A percentile compares a stretch with the other conserved stretches of the same genome.
These are phyloP conservation scores for Colletotrichum eleusines DNA, from an alignment of 2,329 filamentous ascomycete genomes.

Conservation along the genomic window DNA sequence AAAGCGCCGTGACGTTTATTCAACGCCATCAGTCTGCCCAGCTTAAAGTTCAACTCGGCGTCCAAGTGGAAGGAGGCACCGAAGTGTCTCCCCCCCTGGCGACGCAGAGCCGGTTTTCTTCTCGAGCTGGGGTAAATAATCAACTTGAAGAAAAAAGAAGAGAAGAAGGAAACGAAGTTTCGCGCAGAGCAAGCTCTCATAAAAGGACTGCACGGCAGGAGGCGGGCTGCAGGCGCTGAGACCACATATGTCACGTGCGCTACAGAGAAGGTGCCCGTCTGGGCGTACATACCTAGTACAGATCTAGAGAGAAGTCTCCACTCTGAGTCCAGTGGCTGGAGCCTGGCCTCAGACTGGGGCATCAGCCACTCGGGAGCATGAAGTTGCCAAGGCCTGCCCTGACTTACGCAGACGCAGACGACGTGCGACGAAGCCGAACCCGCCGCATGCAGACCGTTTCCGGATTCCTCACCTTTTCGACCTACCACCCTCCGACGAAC, in stretches of 20 bases:
- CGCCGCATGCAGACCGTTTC: slow-evolving; percentile 24
- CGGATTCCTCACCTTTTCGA: slow-evolving; percentile 19
- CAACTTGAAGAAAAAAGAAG: slow-evolving; percentile 63
- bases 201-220: slow-evolving; percentile 25
- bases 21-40: slow-evolving; percentile 65
- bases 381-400: slow-evolving; percentile 36
- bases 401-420: slow-evolving; percentile 33
- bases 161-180: slow-evolving; percentile 46
- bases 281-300: no score
- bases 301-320: neutral
- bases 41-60: slow-evolving; percentile 66
- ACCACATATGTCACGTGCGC: slow-evolving; percentile 23
- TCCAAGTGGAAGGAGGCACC: slow-evolving; percentile 51
- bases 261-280: neutral
- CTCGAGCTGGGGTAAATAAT: slow-evolving; percentile 60
- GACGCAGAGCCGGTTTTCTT: slow-evolving; percentile 67
- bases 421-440: slow-evolving; percentile 24
- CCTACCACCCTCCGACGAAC: slow-evolving; percentile 9
- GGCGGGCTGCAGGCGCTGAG: slow-evolving; percentile 12
- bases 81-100: slow-evolving; percentile 46
- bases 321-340: slow-evolving; percentile 9
- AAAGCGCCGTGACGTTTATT: slow-evolving; percentile 63
- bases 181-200: slow-evolving; percentile 13
- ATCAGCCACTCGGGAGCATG: slow-evolving; percentile 38
- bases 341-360: slow-evolving; percentile 21